phyloP scores from a whole-genome alignment of 2,329 filamentous ascomycete genomes.

The Hirsutella minnesotensis region DNA sequence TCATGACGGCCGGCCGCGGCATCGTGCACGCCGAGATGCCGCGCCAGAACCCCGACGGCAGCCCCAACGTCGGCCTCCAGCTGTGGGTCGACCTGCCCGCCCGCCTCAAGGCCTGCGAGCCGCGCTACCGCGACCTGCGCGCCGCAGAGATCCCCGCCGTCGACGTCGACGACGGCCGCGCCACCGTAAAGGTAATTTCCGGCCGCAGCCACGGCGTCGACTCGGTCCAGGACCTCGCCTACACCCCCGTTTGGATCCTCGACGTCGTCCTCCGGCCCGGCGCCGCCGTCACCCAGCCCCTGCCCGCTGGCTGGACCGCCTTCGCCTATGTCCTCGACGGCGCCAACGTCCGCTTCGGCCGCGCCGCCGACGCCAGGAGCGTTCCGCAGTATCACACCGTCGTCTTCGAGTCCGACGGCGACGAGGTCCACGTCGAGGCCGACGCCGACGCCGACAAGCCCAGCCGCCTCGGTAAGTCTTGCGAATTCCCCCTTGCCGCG shows the following conservation, averaged over 20 bases:
- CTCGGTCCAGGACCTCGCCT: slow-evolving; percentile 78
- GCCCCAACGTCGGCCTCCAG: slow-evolving; percentile 76
- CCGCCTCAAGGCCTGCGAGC: slow-evolving; percentile 76
- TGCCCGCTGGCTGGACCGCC: slow-evolving; percentile 77
- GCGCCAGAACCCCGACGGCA: slow-evolving; percentile 61
- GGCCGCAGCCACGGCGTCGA: slow-evolving; percentile 77
- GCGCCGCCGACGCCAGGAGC: slow-evolving; percentile 33
- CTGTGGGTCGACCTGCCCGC: slow-evolving; percentile 88
- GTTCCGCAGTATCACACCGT: slow-evolving; percentile 74
- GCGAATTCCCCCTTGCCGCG: background rate
- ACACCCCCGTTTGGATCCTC: slow-evolving; percentile 94
- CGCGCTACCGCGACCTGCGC: slow-evolving; percentile 77
- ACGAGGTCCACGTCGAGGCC: slow-evolving; percentile 61
- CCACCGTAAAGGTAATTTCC: slow-evolving; percentile 80
- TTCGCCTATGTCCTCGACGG: slow-evolving; percentile 83
- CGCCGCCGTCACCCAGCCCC: slow-evolving; percentile 59
- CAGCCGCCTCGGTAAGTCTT: slow-evolving; percentile 33
- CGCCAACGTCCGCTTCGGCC: slow-evolving; percentile 46
- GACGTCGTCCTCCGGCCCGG: slow-evolving; percentile 74
- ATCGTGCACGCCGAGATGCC: slow-evolving; percentile 98
- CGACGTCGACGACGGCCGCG: slow-evolving; percentile 59
- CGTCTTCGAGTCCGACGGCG: slow-evolving; percentile 72
- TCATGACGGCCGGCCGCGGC: slow-evolving; percentile 89
- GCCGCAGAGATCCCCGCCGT: slow-evolving; percentile 68
- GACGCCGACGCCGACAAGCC: slow-evolving; percentile 48